phyloP scores from a whole-genome alignment of 441 rosid genomes.

The Viola pubescens region DNA sequence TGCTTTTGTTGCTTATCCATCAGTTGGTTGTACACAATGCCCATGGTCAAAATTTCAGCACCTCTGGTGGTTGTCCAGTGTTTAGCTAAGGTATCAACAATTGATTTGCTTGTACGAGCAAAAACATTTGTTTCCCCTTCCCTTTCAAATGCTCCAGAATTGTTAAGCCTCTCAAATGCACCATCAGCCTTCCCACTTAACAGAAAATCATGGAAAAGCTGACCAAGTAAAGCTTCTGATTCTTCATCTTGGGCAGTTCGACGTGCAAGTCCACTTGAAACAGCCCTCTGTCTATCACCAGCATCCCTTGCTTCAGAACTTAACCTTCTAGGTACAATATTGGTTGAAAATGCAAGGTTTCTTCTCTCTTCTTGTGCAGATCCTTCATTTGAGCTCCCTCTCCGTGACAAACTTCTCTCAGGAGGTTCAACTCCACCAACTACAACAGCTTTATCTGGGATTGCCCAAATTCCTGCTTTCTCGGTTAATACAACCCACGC shows the following conservation, averaged over 20 bases:
- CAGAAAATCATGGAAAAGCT: slow-evolving; percentile 71
- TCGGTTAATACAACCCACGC: slow-evolving; percentile 91
- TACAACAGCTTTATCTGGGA: slow-evolving; percentile 78
- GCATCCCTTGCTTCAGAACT: slow-evolving; percentile 55
- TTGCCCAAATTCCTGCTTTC: slow-evolving; percentile 97
- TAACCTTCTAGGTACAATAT: slow-evolving; percentile 53
- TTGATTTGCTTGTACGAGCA: slow-evolving; percentile 73
- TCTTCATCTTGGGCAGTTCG: slow-evolving; percentile 80
- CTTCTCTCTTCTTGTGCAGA: slow-evolving; percentile 59
- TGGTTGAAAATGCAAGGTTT: slow-evolving; percentile 34
- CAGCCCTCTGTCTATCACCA: slow-evolving; percentile 53
- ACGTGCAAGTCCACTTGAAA: slow-evolving; percentile 44
- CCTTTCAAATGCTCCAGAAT: slow-evolving; percentile 83
- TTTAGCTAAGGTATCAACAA: slow-evolving; percentile 90
- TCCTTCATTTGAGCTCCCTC: slow-evolving; percentile 79
- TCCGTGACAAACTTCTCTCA: slow-evolving; percentile 85
- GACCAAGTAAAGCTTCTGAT: slow-evolving; percentile 78
- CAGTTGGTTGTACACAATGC: slow-evolving; percentile 64
- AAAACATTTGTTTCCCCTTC: slow-evolving; percentile 85
- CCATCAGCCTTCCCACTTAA: slow-evolving; percentile 62
- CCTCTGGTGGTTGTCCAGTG: slow-evolving; percentile 99
- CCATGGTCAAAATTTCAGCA: slow-evolving; percentile 79
- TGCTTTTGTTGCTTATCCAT: slow-evolving; percentile 91
- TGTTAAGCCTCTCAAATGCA: slow-evolving; percentile 56
- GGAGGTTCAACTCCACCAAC: slow-evolving; percentile 96